phyloP scores from a whole-genome alignment of 2,329 filamentous ascomycete genomes.

The Torrubiella hemipterigena region DNA sequence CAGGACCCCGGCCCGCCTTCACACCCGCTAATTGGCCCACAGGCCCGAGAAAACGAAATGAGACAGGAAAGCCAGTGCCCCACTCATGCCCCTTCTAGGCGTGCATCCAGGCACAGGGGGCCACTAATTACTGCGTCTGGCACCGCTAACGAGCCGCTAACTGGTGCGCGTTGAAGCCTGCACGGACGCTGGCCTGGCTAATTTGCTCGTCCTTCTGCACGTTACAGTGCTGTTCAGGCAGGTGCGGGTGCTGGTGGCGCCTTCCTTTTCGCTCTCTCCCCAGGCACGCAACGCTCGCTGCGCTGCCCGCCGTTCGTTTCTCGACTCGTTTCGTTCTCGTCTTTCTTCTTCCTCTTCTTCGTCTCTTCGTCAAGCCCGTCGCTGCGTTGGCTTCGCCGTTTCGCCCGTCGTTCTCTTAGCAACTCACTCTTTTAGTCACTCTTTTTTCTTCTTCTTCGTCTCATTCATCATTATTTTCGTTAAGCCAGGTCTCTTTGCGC shows the following conservation, averaged over 20 bases:
- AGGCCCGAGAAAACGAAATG: background rate
- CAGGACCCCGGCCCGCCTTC: too few relatives aligned
- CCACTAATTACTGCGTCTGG: too few relatives aligned
- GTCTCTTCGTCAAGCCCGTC: slow-evolving; percentile 7
- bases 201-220: too few relatives aligned
- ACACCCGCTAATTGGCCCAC: background rate
- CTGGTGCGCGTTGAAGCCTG: too few relatives aligned
- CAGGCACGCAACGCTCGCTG: background rate
- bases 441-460: slow-evolving; percentile 1
- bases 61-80: too few relatives aligned
- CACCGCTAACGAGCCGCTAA: too few relatives aligned
- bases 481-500: background rate
- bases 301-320: background rate
- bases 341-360: slow-evolving; percentile 4
- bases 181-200: too few relatives aligned
- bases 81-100: slow-evolving; percentile 1
- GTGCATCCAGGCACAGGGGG: too few relatives aligned
- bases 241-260: too few relatives aligned
- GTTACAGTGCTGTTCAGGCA: too few relatives aligned
- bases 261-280: too few relatives aligned
- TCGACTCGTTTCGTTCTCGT: slow-evolving; percentile 1
- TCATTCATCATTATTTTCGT: slow-evolving; percentile 2
- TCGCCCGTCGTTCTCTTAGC: too few relatives aligned
- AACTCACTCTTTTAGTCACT: background rate
- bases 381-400: slow-evolving; percentile 6